phyloP scores from a whole-genome alignment of 345 rosid species.

The Populus davidiana region DNA sequence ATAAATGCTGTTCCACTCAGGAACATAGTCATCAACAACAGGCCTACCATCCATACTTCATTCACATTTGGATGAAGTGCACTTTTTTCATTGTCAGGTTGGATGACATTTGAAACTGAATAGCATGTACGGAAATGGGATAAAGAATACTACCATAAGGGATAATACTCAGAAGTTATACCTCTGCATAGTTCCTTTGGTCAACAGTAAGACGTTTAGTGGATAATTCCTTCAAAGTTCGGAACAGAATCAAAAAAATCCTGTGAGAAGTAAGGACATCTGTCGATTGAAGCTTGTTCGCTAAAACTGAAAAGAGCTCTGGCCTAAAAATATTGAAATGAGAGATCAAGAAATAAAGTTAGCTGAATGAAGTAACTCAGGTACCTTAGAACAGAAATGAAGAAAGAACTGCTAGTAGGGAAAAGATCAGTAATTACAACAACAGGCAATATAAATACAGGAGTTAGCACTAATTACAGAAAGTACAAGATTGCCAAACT shows the following conservation, averaged over 20 bases:
- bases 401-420: not conserved
- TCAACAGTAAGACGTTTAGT: slow-evolving; percentile 88
- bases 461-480: not conserved
- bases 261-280: slow-evolving; percentile 84
- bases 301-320: slow-evolving; percentile 73
- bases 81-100: not conserved
- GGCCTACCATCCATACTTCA: too few species aligned
- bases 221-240: slow-evolving; percentile 88
- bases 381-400: not conserved
- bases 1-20: not conserved
- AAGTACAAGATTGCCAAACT: not conserved
- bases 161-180: slow-evolving; percentile 11
- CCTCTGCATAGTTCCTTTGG: slow-evolving; percentile 82
- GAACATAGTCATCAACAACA: too few species aligned
- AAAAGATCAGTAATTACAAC: not conserved
- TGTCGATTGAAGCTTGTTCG: slow-evolving; percentile 78
- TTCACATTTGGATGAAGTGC: not conserved
- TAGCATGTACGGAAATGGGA: not conserved
- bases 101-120: not conserved
- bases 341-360: slow-evolving; percentile 16
- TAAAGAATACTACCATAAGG: not conserved
- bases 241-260: slow-evolving; percentile 83
- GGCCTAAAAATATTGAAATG: slow-evolving; percentile 56
- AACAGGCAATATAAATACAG: not conserved
- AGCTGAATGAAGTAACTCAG: slow-evolving; percentile 5